Base-by-base conservation (phyloP, 768 basidiomycete species). In the Macrolepiota albuminosa region DNA sequence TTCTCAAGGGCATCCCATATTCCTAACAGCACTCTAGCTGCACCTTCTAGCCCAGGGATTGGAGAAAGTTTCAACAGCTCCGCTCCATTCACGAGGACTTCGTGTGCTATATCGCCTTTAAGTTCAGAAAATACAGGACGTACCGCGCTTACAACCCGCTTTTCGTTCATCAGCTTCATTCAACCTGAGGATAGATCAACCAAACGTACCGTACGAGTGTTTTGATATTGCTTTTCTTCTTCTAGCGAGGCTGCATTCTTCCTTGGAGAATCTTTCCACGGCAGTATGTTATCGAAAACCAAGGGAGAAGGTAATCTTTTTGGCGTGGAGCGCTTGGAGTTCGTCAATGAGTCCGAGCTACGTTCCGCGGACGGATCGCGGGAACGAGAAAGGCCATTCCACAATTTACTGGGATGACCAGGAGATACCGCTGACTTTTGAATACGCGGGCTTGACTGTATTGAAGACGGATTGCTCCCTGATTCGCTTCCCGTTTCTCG, bases 1-100 rank as follows among this genome's bases (percentile, higher is more conserved):
- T 72, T 65, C 60, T 84, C 76, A 21, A 85, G 74, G 0, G 83
- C 74, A 54, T 85, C 81, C 88, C 88, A 89, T 31, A 89, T 84
- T 11, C 66, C 71, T n/a, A 88, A 64, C 51, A 89, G 65, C 7
- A 77, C 78, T 46, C 71, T 75, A 0, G 83, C 86, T 0, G 79
- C 81, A 24, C 76, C 71, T 14, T 76, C 76, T 3, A 88, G 71
- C 1, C 83, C 84, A 0, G 79, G 77, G 37, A 87, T 66, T 9
- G 87, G 83, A 8, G 75, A 74, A 42, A 83, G 72, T 33, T 75
- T 69, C 33, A 84, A 66, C 56, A 78, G 58, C 53, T 78, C 74
- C 7, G 70, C 58, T 21, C 73, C 72, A 46, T 71, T 45, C 31
- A 66, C 45, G 31, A 80, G 69, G 2, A 71, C 68, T 54, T 81